These are phyloP conservation scores for Moniliophthora roreri DNA, from an alignment of 1,284 basidiomycete genomes.

Conservation along the genomic window DNA sequence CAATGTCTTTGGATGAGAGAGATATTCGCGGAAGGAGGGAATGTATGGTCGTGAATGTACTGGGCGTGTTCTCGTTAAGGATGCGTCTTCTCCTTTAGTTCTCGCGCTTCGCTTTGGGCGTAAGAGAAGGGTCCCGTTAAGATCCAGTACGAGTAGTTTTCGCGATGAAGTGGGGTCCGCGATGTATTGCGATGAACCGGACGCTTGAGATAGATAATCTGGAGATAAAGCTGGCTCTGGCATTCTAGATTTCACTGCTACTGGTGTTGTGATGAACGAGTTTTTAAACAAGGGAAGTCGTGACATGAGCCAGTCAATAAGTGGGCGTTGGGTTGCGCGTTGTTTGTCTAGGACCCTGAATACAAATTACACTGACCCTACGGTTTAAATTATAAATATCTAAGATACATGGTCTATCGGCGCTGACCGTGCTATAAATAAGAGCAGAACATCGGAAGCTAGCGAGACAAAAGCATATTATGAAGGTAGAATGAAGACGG, in stretches of 20 bases:
- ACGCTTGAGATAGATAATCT: conserved; percentile 38
- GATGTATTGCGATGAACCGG: conserved; percentile 32
- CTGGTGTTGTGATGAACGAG: not conserved
- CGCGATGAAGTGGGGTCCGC: conserved; percentile 36
- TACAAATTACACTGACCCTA: too few relatives aligned
- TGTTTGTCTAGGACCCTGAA: too few relatives aligned
- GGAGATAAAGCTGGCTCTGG: conserved; percentile 26
- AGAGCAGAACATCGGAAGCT: too few relatives aligned
- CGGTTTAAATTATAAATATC: too few relatives aligned
- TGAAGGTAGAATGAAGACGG: too few relatives aligned
- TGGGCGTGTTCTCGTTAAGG: conserved; percentile 25
- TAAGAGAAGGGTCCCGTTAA: conserved; percentile 82
- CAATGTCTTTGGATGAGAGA: conserved; percentile 55
- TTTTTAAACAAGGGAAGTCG: not conserved
- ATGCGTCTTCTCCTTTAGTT: conserved; percentile 11
- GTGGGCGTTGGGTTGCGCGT: not conserved
- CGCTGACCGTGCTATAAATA: too few relatives aligned
- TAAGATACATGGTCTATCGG: too few relatives aligned
- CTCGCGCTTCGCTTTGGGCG: conserved; percentile 44
- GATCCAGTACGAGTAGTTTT: conserved; percentile 78
- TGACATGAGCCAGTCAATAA: not conserved
- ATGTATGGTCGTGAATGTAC: conserved; percentile 72
- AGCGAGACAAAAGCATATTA: too few relatives aligned
- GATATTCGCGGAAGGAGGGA: conserved; percentile 59
- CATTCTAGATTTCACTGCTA: not conserved